Evolutionary conservation across 495 filamentous ascomycete species (phyloP), one percentile per base, ranked within the genome.

Genomic region (Neurospora sp.): DNA sequence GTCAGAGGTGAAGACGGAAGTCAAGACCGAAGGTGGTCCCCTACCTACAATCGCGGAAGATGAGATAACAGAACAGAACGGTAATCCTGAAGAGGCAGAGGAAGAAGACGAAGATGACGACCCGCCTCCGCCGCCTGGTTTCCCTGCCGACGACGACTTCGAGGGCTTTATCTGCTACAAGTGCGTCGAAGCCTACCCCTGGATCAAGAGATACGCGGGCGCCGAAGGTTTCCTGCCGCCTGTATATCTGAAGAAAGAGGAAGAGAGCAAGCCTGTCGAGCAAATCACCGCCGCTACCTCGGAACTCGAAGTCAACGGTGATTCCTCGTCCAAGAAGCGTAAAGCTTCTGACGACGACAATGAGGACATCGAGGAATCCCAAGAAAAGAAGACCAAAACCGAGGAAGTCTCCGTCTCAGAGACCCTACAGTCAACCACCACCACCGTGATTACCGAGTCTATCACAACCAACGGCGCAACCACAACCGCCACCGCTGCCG

Each of bases 131-230:
- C 94, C 94, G 3, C 91, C 92, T 2, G 92, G 93, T 5, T 98
- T 98, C 76, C 96, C 96, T 3, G 84, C 85, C 0, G 95, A 98
- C 75, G 93, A 97, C 27, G 89, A 91, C 69, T 99, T 98, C 77
- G 92, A 94, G 11, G 87, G 89, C 38, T 92, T 98, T 77, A 88
- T 99, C 69, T 99, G 96, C 84, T 97, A 94, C 85, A 94, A 96
- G 79, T 99, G 96, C 76, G 86, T 96, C 40, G 91, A 95, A 35
- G 89, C 92, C 1, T 89, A 92, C 77, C 94, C 94, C 0, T 99
- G 95, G 96, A 90, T 99, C 77, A 96, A 94, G 83, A 83, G 86
- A 72, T 98, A 98, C 77, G 94, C 93, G n/a, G 92, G 92, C 5
- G 88, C 91, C 0, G 79, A 87, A 3, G 94, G 94, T 4, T 98